Evolutionary conservation across 2,329 filamentous ascomycete species (phyloP).

Genomic region (Xylaria multiplex): DNA sequence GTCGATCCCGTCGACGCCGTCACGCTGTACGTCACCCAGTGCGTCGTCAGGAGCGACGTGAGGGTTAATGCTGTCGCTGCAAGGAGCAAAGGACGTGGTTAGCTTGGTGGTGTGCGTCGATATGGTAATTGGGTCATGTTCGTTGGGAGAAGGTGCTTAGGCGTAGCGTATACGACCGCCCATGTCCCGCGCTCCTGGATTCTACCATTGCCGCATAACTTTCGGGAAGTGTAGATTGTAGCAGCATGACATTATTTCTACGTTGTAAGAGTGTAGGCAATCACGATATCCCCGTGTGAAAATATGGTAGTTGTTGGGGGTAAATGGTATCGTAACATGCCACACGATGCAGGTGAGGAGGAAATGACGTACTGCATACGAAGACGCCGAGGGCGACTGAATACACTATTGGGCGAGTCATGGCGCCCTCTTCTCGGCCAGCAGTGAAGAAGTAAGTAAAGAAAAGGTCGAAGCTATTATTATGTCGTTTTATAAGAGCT

Average conservation of each 20-base stretch:
- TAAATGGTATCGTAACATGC: background rate
- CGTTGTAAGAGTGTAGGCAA: no score
- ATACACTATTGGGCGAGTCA: conserved; percentile 58
- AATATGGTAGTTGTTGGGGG: background rate
- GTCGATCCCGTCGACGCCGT: conserved; percentile 58
- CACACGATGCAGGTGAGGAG: conserved; percentile 1
- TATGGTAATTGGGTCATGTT: background rate
- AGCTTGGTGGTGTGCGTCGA: conserved; percentile 39
- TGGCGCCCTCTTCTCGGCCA: conserved; percentile 40
- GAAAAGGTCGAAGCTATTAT: conserved; percentile 7
- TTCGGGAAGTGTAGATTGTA: background rate
- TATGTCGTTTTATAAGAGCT: background rate
- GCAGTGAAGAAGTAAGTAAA: conserved; percentile 16
- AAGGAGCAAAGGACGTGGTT: conserved; percentile 41
- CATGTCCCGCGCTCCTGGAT: background rate
- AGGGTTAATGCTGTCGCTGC: conserved; percentile 78
- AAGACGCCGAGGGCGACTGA: conserved; percentile 54
- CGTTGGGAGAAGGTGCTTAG: background rate
- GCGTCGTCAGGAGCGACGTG: conserved; percentile 72
- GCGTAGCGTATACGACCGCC: background rate
- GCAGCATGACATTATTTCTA: background rate
- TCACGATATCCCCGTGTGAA: background rate
- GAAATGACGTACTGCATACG: conserved; percentile 54
- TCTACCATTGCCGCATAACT: background rate
- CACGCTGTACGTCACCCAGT: conserved; percentile 75